phyloP scores from a whole-genome alignment of 805 yeast species.

The Yarrowia sp. region DNA sequence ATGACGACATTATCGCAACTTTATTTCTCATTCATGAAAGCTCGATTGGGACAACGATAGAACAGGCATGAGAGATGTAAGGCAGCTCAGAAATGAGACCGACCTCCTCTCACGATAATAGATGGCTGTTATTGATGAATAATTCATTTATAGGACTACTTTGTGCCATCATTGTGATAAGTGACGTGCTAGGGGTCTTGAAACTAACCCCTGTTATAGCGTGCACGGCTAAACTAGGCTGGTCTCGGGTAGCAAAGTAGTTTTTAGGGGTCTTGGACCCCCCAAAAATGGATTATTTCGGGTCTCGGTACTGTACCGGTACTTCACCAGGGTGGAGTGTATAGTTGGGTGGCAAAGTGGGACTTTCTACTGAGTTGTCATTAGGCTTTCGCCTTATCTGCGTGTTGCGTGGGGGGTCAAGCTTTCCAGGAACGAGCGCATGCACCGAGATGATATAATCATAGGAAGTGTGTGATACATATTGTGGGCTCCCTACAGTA shows the following conservation, averaged over 20 bases:
- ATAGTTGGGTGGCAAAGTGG: slow-evolving; percentile 1
- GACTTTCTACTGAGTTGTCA: background rate
- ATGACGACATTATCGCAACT: slow-evolving; percentile 2
- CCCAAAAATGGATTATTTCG: background rate
- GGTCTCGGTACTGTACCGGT: background rate
- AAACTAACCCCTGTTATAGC: background rate
- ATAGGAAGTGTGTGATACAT: too few species aligned
- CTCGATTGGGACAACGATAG: background rate
- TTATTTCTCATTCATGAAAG: background rate
- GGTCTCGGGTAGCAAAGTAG: too few species aligned
- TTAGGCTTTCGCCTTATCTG: background rate
- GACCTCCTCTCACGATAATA: background rate
- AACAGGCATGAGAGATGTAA: background rate
- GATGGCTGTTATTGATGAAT: too few species aligned
- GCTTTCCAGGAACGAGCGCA: too few species aligned
- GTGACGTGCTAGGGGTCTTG: too few species aligned
- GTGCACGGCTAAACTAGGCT: background rate
- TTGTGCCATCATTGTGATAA: too few species aligned
- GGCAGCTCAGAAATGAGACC: background rate
- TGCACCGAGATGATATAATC: too few species aligned
- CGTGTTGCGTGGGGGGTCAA: background rate
- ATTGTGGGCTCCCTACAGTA: too few species aligned
- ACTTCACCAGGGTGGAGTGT: background rate
- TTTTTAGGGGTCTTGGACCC: too few species aligned
- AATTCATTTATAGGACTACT: too few species aligned